Evolutionary conservation across 2,329 filamentous ascomycete species (phyloP), one percentile per base, ranked within the genome.

Genomic region (Zarea fungicola): DNA sequence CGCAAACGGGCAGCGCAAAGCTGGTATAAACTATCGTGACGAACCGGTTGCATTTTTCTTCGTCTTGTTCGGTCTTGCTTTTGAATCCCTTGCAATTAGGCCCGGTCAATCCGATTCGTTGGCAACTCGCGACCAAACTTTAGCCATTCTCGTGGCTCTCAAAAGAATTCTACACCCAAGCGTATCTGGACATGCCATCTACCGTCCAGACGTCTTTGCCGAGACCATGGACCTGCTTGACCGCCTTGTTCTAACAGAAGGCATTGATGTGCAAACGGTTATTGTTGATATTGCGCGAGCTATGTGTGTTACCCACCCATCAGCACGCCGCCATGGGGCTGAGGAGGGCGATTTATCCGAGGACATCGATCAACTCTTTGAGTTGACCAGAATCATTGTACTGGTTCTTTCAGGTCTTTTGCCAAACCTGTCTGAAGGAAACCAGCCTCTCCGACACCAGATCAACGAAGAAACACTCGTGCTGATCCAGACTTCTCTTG

Each of bases 11-110:
- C 71, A 77, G 36, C 71, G 74, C 14, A 88, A 85, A 62, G 77
- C 84, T 42, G 88, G 92, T 56, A 97, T 99, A 70, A 97, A 97
- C 66, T 99, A 99, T 64, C 87, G 93, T 41, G 92, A 97, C 61
- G 93, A 99, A 64, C 93, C 93, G 1, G 89, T 97, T 2, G 93
- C 93, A 1, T 99, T 99, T 75, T 99, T 99, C 73, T 99, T 99
- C 60, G 92, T 99, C 13, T 78, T 99, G 0, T 99, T 97, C 59
- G 93, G 93, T 10, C 84, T 99, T 50, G 90, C 92, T 0, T 97
- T 99, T 58, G 95, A 99, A 68, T 92, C 95, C 16, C 78, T 99
- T 19, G 92, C 92, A 7, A 89, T 89, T 6, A 83, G 90, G 40
- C 84, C 87, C 5, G 65, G 66, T 2, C 66, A 69, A 43, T 62